Evolutionary conservation across 2,329 filamentous ascomycete genomes (phyloP).

Genomic region (Alternaria atra): DNA sequence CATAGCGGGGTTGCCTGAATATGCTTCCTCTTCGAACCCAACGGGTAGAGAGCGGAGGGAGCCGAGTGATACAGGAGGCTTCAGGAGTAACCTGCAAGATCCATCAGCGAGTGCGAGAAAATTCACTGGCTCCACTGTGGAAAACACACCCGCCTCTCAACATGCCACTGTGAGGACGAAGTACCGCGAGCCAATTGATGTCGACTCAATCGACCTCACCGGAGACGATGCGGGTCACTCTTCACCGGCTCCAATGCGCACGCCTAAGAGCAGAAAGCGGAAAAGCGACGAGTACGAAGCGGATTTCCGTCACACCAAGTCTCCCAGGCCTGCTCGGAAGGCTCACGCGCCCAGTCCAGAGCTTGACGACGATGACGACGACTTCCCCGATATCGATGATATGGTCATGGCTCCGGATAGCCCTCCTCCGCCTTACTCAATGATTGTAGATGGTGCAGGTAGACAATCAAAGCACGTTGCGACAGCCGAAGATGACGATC

Average conservation of each 20-base stretch:
- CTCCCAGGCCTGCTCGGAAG: constrained; percentile 25
- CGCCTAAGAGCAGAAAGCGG: constrained; percentile 51
- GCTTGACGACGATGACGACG: constrained; percentile 35
- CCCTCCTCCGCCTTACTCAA: constrained; percentile 57
- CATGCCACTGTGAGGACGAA: constrained; percentile 12
- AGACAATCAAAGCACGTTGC: neutral
- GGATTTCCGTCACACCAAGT: constrained; percentile 30
- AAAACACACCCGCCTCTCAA: constrained; percentile 16
- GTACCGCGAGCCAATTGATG: constrained; percentile 24
- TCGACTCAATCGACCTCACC: constrained; percentile 52
- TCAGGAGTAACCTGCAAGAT: constrained; percentile 6
- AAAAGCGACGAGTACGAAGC: constrained; percentile 57
- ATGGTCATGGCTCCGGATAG: constrained; percentile 32
- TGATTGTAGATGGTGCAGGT: constrained; percentile 36
- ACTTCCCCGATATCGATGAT: constrained; percentile 54
- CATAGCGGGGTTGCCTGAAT: constrained; percentile 34
- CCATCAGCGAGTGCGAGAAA: neutral
- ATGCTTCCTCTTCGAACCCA: constrained; percentile 16
- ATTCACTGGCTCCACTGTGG: constrained; percentile 7
- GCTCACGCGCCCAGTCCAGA: constrained; percentile 24
- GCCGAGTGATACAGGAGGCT: neutral
- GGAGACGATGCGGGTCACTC: constrained; percentile 32
- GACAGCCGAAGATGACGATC: constrained; percentile 14
- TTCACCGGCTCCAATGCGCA: constrained; percentile 28
- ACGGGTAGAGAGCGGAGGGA: constrained; percentile 9